Conservation (phyloP, 805 yeast species). For the Nakazawaea molendinolei region DNA sequence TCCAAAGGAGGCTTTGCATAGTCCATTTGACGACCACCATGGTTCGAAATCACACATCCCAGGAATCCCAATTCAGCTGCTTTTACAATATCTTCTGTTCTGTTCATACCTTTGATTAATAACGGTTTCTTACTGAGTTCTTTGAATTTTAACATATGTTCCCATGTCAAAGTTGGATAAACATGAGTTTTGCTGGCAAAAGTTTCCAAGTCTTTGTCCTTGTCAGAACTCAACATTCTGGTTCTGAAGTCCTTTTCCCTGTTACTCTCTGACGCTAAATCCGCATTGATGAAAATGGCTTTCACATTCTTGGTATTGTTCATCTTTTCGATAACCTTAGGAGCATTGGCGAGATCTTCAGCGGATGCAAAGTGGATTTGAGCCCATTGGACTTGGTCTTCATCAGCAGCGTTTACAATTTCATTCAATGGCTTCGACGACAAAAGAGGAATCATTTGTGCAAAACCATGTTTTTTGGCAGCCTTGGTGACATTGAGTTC, state of each 20-base stretch:
- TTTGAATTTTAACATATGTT: conserved; percentile 21
- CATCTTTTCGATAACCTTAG: conserved; percentile 51
- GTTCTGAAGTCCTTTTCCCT: conserved; percentile 42
- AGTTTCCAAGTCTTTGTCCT: background rate
- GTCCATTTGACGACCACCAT: conserved; percentile 69
- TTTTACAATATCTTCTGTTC: conserved; percentile 51
- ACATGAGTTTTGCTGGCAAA: conserved; percentile 28
- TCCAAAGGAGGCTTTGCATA: conserved; percentile 55
- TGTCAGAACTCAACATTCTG: conserved; percentile 14
- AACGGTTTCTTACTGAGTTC: conserved; percentile 33
- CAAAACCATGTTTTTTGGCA: conserved; percentile 29
- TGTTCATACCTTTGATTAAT: conserved; percentile 54
- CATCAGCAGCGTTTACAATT: conserved; percentile 40
- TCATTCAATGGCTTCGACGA: conserved; percentile 35
- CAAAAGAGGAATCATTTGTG: conserved; percentile 37
- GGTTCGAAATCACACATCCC: conserved; percentile 62
- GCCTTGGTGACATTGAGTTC: conserved; percentile 33
- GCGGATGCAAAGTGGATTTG: conserved; percentile 65
- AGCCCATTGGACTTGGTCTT: conserved; percentile 67
- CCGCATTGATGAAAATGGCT: conserved; percentile 78
- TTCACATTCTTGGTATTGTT: conserved; percentile 46
- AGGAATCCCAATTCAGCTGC: conserved; percentile 53
- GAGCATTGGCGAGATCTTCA: conserved; percentile 52
- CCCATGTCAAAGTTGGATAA: conserved; percentile 30
- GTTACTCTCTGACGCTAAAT: conserved; percentile 77